Evolutionary conservation across 192 early-diverging fungal species (phyloP).

Genomic region (Coemansia sp.): DNA sequence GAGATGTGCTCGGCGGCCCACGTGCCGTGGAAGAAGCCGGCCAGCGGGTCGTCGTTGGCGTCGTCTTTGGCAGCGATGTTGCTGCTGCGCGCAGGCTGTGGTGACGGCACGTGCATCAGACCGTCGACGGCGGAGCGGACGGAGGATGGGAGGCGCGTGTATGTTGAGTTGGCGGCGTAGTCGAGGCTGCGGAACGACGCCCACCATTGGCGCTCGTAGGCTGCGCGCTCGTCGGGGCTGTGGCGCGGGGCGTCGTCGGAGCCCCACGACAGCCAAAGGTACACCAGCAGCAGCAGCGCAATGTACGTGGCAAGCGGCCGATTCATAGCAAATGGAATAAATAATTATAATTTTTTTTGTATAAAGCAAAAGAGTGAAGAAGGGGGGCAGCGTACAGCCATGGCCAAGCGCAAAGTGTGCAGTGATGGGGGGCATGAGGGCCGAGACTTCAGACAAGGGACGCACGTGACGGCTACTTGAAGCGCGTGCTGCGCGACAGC

Average conservation of each 20-base stretch:
- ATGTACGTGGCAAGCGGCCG: not conserved
- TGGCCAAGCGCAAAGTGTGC: no score
- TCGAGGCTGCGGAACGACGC: constrained; percentile 17
- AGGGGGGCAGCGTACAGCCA: no score
- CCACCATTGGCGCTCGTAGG: constrained; percentile 39
- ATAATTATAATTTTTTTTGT: not conserved
- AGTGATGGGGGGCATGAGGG: not conserved
- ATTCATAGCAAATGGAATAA: not conserved
- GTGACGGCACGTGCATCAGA: constrained; percentile 6
- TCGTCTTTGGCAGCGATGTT: not conserved
- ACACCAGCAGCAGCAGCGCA: constrained; percentile 11
- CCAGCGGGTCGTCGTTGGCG: constrained; percentile 12
- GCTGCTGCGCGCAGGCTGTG: not conserved
- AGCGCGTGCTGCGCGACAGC: constrained; percentile 77
- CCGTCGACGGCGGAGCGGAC: constrained; percentile 10
- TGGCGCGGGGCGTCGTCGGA: constrained; percentile 2
- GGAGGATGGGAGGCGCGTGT: constrained; percentile 15
- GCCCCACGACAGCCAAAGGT: constrained; percentile 14
- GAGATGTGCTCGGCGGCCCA: constrained; percentile 16
- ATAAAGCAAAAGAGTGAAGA: not conserved
- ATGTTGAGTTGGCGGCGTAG: constrained; percentile 29
- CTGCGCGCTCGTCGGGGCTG: constrained; percentile 13
- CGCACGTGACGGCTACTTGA: constrained; percentile 34
- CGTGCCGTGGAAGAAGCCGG: constrained; percentile 17
- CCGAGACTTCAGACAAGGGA: constrained; percentile 2